Evolutionary conservation across 257 asterid species (phyloP).

Genomic region (Ligustrum vulgare): DNA sequence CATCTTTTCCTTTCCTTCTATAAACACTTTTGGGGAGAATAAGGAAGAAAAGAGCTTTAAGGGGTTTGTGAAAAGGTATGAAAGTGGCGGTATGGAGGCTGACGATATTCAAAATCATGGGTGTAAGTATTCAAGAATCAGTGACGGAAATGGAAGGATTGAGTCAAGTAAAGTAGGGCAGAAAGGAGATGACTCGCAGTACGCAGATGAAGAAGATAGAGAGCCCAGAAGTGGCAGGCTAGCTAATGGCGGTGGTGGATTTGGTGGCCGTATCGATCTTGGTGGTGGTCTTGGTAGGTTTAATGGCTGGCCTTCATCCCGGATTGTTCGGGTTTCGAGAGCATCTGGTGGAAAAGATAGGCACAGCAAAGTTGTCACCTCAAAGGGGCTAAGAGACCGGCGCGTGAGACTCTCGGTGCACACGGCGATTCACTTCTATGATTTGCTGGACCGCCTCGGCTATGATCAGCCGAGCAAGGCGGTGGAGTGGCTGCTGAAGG

Average conservation of each 20-base stretch:
- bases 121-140: conserved; percentile 43
- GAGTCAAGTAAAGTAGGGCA: conserved; percentile 24
- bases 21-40: background rate
- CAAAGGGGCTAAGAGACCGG: conserved; percentile 80
- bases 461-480: conserved; percentile 92
- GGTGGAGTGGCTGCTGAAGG: conserved; percentile 87
- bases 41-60: conserved; percentile 12
- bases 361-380: conserved; percentile 86
- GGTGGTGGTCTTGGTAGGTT: conserved; percentile 39
- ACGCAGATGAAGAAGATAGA: conserved; percentile 47
- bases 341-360: conserved; percentile 79
- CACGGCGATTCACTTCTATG: conserved; percentile 86
- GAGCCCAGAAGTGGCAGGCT: conserved; percentile 27
- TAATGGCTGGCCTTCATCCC: conserved; percentile 62
- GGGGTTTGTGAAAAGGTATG: conserved; percentile 44
- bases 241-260: background rate
- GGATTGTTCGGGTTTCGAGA: conserved; percentile 76
- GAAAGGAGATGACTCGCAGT: conserved; percentile 43
- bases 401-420: conserved; percentile 75
- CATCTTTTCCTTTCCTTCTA: conserved; percentile 1
- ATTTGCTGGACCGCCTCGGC: conserved; percentile 82
- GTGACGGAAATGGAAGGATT: conserved; percentile 32
- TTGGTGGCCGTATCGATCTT: conserved; percentile 24
- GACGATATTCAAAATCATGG: conserved; percentile 44
- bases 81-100: conserved; percentile 52